A percentile compares a stretch with the other conserved stretches of the same genome.
phyloP scores from a whole-genome alignment of 2,329 filamentous ascomycete genomes.

The Paecilomyces niveus region DNA sequence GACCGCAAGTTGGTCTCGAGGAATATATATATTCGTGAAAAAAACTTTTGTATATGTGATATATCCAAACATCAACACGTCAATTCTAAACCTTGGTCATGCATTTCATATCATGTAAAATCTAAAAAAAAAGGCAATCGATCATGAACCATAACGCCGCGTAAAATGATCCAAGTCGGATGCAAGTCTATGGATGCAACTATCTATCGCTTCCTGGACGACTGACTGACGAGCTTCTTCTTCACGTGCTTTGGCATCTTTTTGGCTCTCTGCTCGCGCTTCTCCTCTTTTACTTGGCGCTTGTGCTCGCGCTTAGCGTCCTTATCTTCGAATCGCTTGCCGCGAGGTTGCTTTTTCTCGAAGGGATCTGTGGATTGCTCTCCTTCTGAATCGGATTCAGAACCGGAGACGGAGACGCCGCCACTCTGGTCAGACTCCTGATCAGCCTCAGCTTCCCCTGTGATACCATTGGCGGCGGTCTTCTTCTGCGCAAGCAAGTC shows the following conservation, averaged over 20 bases:
- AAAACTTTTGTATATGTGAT: background rate
- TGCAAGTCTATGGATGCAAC: background rate
- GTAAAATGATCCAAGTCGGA: background rate
- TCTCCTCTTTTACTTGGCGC: conserved; percentile 85
- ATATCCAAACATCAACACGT: background rate
- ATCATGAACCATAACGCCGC: background rate
- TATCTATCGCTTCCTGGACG: conserved; percentile 28
- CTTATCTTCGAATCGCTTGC: conserved; percentile 85
- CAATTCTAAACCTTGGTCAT: background rate
- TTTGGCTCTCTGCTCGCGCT: conserved; percentile 82
- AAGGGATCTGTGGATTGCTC: conserved; percentile 39
- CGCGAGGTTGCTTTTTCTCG: conserved; percentile 62
- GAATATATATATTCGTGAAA: background rate
- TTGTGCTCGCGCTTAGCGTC: conserved; percentile 87
- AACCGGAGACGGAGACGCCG: conserved; percentile 28
- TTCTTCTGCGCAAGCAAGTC: conserved; percentile 68
- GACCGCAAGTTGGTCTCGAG: background rate
- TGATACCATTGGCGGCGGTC: conserved; percentile 22
- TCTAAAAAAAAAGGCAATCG: background rate
- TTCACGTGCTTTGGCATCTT: conserved; percentile 97
- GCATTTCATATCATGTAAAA: background rate
- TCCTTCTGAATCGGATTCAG: conserved; percentile 33
- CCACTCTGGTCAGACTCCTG: conserved; percentile 30
- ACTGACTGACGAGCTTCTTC: conserved; percentile 66
- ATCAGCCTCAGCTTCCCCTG: conserved; percentile 28